A percentile compares a stretch with the other conserved stretches of the same genome.
Conservation (phyloP, 768 basidiomycete species). For the Termitomyces sp. region DNA sequence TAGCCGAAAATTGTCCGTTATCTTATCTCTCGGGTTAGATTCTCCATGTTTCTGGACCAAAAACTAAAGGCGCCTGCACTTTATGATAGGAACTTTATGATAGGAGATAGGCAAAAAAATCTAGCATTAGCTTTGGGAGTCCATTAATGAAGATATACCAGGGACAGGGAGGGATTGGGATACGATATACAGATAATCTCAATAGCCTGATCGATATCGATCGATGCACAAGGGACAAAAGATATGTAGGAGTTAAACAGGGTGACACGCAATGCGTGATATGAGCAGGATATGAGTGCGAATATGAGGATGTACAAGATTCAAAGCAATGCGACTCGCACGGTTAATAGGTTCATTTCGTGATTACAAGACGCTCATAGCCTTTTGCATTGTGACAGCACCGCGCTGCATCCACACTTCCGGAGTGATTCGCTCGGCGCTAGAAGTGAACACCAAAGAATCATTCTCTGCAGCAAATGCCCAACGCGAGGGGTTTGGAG, state of each 20-base stretch:
- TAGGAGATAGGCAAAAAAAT: background rate
- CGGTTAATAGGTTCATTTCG: background rate
- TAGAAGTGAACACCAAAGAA: constrained; percentile 39
- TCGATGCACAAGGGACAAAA: background rate
- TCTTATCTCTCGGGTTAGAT: constrained; percentile 4
- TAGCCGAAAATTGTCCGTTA: background rate
- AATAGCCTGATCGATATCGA: background rate
- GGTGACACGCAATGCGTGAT: background rate
- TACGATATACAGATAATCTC: background rate
- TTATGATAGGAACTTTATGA: no score
- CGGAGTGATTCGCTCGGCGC: constrained; percentile 44
- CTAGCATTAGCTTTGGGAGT: background rate
- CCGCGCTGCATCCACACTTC: constrained; percentile 56
- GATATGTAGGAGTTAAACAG: background rate
- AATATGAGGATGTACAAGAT: background rate
- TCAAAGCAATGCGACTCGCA: background rate
- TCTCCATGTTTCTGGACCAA: background rate
- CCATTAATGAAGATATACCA: background rate
- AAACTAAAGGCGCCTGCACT: no score
- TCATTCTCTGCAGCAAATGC: constrained; percentile 58
- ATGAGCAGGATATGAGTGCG: background rate
- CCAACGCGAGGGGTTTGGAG: constrained; percentile 58
- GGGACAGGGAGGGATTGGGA: background rate
- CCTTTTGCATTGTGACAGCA: constrained; percentile 35
- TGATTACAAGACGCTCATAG: constrained; percentile 22